Conservation (phyloP, 106 monocot species). For the Ottelia alismoides region DNA sequence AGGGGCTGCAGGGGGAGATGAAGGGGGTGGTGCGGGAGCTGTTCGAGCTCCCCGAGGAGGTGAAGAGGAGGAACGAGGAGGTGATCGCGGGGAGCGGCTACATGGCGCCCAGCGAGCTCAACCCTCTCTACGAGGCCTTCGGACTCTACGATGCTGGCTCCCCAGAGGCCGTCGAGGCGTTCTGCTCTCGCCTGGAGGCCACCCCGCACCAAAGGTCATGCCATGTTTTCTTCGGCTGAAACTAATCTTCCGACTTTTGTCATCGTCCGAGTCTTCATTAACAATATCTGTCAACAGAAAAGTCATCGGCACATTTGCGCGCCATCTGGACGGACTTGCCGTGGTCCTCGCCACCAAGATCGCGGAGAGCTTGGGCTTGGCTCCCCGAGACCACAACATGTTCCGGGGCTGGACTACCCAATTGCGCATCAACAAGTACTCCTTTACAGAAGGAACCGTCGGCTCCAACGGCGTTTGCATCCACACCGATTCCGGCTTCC, state of each 20-base stretch:
- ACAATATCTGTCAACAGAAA: not conserved
- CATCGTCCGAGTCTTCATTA: not conserved
- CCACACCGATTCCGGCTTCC: slow-evolving; percentile 50
- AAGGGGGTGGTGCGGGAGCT: not conserved
- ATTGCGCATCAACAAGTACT: slow-evolving; percentile 46
- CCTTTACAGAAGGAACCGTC: slow-evolving; percentile 29
- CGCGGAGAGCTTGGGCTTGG: slow-evolving; percentile 37
- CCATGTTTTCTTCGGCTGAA: too few species aligned
- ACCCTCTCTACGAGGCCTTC: slow-evolving; percentile 5
- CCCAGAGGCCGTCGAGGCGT: not conserved
- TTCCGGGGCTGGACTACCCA: slow-evolving; percentile 45
- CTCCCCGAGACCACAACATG: not conserved
- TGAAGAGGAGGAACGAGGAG: not conserved
- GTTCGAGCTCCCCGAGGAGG: not conserved
- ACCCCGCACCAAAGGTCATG: slow-evolving; percentile 1
- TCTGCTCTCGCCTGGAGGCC: not conserved
- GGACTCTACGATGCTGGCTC: slow-evolving; percentile 3
- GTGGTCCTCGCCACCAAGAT: slow-evolving; percentile 29
- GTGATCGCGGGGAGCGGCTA: slow-evolving; percentile 4
- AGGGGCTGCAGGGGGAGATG: slow-evolving; percentile 1
- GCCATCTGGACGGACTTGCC: slow-evolving; percentile 13
- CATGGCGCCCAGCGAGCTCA: not conserved
- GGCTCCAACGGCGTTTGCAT: slow-evolving; percentile 41
- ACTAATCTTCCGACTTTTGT: not conserved
- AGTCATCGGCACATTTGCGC: not conserved